Evolutionary conservation across 805 yeast species (phyloP), one percentile per base, ranked within the genome.

Genomic region (Ogataea paraovalis): DNA sequence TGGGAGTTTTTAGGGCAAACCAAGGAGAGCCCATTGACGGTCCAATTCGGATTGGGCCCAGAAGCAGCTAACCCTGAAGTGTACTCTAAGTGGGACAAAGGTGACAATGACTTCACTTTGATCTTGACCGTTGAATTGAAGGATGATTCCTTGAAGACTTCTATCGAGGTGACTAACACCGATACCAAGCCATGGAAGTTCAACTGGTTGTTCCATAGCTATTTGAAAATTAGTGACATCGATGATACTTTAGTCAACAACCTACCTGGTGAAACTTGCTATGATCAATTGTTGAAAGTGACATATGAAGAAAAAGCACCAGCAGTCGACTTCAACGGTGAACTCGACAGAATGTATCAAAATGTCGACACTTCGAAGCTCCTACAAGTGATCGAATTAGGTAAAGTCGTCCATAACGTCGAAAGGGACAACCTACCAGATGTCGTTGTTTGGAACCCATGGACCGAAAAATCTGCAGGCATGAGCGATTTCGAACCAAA

Each of bases 1-100:
- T 94, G 99, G 99, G 97, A 94, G 66, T 87, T 91, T 58, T 73
- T 94, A 51, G 99, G 99, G 34, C 92, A 89, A 68, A 80, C 85
- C 18, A 74, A 75, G 32, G 82, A 76, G 45, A 67, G 71, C 40
- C 86, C 87, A 25, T 86, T 91, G 45, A 81, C 95, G 4, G 86
- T 85, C 39, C 97, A 94, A 66, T 91, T 90, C 67, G 99, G 90
- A 0, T 76, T 94, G 48, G 84, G 94, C 16, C 96, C 96, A 6
- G 96, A 89, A 61, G 73, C 82, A 46, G 84, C 94, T 34, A 78
- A 83, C 53, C 69, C 68, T 13, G 92, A 84, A 23, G 64, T 83
- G 42, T 73, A 71, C 54, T 62, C 70, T 47, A 72, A 74, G 48
- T 87, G 96, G 83, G 75, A 68, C 22, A 53, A 71, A 21, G 70